Base-by-base conservation (phyloP, 768 basidiomycete genomes). In the Russula foetens region DNA sequence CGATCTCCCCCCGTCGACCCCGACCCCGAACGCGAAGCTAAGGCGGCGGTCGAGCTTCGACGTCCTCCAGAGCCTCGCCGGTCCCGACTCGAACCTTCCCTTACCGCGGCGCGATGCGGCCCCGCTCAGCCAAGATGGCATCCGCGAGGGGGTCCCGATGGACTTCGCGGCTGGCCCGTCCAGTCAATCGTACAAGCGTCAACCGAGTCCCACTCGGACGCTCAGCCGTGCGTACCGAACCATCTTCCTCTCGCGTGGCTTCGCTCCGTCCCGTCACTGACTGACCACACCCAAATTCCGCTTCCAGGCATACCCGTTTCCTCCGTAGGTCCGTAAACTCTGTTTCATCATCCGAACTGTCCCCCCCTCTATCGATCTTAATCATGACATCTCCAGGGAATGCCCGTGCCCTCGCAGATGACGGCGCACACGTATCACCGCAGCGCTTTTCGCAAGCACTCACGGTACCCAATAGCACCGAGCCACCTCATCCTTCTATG, bases 361-460 rank as follows among this genome's bases (percentile, higher is more conserved):
- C n/a, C 19, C 29, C 31, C 45, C n/a, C 19, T 28, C 8, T 28
- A 15, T 49, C 21, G 23, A 35, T 41, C 26, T 23, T 58, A 28
- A 45, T 46, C 49, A 31, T 52, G 51, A 53, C 66, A 53, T 45
- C 67, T 60, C 58, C 72, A 92, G 90, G 90, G 49, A 90, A 92
- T 75, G 91, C 90, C 44, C 85, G 89, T 47, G 86, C 86, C 28
- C 75, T 93, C 65, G 86, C 91, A 31, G 90, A 92, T 52, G 89
- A 91, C 63, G 83, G 83, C 38, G 73, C 76, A 66, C 73, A 26
- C 73, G 72, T 60, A 53, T 66, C 50, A 60, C 68, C 23, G 63
- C 66, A 41, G 54, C 67, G 39, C 44, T 74, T 4, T 58, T 53
- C 60, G 29, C 39, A 60, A 68, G 11, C 70, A 70, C 44, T 65